Conservation (phyloP, 345 rosid genomes). For the Salix koriyanagi region DNA sequence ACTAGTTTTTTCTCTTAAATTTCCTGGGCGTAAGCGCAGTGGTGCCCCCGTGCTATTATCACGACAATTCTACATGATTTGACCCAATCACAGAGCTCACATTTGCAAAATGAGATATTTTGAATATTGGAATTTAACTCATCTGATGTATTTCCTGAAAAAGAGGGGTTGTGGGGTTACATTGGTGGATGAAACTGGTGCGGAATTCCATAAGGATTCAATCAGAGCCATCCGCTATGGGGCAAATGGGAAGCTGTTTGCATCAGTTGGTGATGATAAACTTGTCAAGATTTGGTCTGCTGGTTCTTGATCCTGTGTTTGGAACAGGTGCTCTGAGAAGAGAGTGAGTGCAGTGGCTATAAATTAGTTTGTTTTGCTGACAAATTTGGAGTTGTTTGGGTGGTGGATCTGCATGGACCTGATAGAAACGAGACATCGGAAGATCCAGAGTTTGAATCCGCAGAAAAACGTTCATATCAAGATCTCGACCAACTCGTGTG, state of each 20-base stretch:
- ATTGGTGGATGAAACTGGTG: slow-evolving; percentile 60
- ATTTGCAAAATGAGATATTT: not conserved
- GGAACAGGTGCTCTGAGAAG: slow-evolving; percentile 73
- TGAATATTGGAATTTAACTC: not conserved
- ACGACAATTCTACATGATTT: no score
- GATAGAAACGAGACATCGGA: slow-evolving; percentile 19
- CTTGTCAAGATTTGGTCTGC: slow-evolving; percentile 86
- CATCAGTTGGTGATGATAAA: slow-evolving; percentile 91
- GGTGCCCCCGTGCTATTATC: no score
- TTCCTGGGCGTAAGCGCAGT: not conserved
- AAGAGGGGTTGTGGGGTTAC: slow-evolving; percentile 52
- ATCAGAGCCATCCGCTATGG: slow-evolving; percentile 75
- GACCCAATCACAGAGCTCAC: no score
- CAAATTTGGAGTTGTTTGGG: slow-evolving; percentile 97
- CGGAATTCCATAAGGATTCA: slow-evolving; percentile 58
- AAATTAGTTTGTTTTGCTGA: slow-evolving; percentile 79
- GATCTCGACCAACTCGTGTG: no score
- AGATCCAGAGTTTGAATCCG: not conserved
- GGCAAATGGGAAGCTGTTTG: slow-evolving; percentile 63
- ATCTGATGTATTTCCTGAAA: not conserved
- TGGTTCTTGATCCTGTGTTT: slow-evolving; percentile 46
- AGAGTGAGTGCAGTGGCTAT: slow-evolving; percentile 82
- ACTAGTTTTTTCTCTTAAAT: not conserved
- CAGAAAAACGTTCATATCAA: not conserved
- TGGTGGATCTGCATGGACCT: slow-evolving; percentile 48